Percentiles rank a stretch among this genome's conserved stretches.
These are phyloP conservation scores for Pharnaceum exiguum DNA, from an alignment of 148 eudicot species.

Conservation along the genomic window DNA sequence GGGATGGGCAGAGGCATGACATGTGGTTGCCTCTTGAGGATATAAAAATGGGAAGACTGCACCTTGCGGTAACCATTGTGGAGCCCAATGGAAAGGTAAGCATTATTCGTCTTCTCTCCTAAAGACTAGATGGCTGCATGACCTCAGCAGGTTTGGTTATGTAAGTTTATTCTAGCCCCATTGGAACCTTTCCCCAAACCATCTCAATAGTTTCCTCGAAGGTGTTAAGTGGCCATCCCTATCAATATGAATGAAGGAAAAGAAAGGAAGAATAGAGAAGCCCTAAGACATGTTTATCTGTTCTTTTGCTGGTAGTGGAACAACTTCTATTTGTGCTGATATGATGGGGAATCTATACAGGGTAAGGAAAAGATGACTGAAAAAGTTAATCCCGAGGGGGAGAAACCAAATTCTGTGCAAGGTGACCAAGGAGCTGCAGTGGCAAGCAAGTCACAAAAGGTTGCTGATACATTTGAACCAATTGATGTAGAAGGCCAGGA, in stretches of 20 bases:
- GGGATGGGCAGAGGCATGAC: conserved; percentile 85
- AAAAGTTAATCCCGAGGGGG: conserved; percentile 17
- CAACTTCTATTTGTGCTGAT: background rate
- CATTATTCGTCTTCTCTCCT: background rate
- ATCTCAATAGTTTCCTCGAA: no score
- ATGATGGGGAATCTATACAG: conserved; percentile 27
- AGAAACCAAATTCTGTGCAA: conserved; percentile 17
- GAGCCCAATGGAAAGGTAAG: conserved; percentile 60
- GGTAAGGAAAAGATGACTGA: conserved; percentile 25
- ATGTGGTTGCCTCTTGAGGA: conserved; percentile 76
- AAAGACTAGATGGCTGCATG: no score
- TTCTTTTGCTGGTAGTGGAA: no score
- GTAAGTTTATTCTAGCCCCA: no score
- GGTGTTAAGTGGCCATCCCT: no score
- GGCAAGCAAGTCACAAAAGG: conserved; percentile 23
- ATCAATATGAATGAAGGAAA: no score
- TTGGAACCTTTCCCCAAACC: no score
- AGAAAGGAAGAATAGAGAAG: no score
- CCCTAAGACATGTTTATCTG: no score
- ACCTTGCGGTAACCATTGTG: conserved; percentile 67
- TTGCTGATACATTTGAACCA: conserved; percentile 59
- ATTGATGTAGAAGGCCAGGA: conserved; percentile 63
- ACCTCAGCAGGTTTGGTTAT: no score
- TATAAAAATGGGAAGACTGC: no score
- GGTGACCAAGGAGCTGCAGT: conserved; percentile 18